Conservation (phyloP, 2,329 filamentous ascomycete species). For the Aspergillus sp. region DNA sequence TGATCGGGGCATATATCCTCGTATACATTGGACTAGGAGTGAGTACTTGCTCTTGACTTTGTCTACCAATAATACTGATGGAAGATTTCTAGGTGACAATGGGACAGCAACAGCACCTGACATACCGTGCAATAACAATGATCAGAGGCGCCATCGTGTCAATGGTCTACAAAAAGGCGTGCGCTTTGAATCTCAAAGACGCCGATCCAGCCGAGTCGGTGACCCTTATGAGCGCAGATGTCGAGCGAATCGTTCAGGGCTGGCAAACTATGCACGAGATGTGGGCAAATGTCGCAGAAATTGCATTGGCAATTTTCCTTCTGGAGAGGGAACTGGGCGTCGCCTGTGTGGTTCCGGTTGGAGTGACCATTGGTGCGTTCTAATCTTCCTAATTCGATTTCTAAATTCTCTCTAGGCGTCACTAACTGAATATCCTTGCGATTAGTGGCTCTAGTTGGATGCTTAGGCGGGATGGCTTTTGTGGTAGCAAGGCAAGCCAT, state of each 20-base stretch:
- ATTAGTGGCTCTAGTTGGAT: conserved; percentile 36
- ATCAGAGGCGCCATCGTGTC: conserved; percentile 46
- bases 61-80: neutral
- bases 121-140: conserved; percentile 46
- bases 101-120: conserved; percentile 43
- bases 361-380: conserved; percentile 40
- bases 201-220: conserved; percentile 39
- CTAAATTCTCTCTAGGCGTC: neutral
- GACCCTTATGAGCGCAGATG: conserved; percentile 49
- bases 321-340: conserved; percentile 43
- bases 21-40: conserved; percentile 46
- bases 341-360: conserved; percentile 47
- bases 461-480: conserved; percentile 35
- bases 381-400: neutral
- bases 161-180: conserved; percentile 51
- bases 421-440: too few relatives aligned
- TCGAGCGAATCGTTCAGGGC: conserved; percentile 45
- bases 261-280: conserved; percentile 46
- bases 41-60: conserved; percentile 13
- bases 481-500: conserved; percentile 42
- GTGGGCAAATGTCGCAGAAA: conserved; percentile 46
- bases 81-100: conserved; percentile 32
- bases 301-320: conserved; percentile 47
- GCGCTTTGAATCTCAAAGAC: conserved; percentile 31
- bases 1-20: conserved; percentile 45